phyloP scores from a whole-genome alignment of 1,284 basidiomycete genomes.

The Leccinum angustisporum region DNA sequence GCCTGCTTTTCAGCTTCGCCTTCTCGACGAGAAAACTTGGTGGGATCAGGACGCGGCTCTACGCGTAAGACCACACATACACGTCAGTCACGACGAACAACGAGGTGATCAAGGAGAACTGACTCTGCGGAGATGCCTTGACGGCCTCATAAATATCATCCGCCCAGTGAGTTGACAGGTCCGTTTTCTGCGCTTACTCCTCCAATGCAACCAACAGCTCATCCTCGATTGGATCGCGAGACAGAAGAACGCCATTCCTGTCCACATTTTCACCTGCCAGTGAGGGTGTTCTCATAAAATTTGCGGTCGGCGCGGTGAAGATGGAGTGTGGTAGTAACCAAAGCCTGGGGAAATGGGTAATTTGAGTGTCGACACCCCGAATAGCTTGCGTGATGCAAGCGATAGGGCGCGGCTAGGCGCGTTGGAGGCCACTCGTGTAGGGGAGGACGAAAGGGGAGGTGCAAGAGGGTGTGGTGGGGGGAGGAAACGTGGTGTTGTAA shows the following conservation, averaged over 20 bases:
- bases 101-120: conserved; percentile 31
- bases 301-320: conserved; percentile 53
- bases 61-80: background rate
- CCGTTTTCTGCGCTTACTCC: conserved; percentile 93
- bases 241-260: conserved; percentile 24
- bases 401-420: conserved; percentile 85
- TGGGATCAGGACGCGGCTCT: conserved; percentile 76
- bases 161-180: conserved; percentile 89
- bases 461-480: conserved; percentile 47
- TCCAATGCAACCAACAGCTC: conserved; percentile 76
- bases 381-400: conserved; percentile 88
- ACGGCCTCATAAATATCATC: conserved; percentile 89
- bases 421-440: conserved; percentile 63
- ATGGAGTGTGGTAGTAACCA: conserved; percentile 39
- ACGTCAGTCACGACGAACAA: conserved; percentile 6
- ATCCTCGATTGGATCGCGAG: conserved; percentile 79
- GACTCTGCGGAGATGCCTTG: conserved; percentile 75
- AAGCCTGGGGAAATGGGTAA: conserved; percentile 39
- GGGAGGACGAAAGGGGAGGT: conserved; percentile 62
- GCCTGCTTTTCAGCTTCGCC: conserved; percentile 74
- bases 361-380: conserved; percentile 58
- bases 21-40: conserved; percentile 65
- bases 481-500: conserved; percentile 59
- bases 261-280: conserved; percentile 34
- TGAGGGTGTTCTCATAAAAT: conserved; percentile 42